Base-by-base conservation (phyloP, 1,139 yeast species). In the Nakaseomyces bracarensis region DNA sequence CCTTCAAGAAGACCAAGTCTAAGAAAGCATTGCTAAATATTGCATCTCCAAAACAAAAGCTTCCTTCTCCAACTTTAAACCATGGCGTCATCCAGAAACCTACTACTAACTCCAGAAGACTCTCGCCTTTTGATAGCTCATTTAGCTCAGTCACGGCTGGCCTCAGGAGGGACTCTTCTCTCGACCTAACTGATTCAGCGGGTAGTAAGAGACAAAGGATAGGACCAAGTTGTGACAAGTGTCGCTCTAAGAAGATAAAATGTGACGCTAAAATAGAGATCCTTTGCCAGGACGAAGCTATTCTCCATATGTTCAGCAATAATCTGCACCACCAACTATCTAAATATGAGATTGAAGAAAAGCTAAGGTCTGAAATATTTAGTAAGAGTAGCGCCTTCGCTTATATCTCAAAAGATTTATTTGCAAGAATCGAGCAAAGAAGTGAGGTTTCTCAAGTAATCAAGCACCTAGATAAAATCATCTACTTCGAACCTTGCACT, bases 201-300 rank as follows among this genome's bases (percentile, higher is more conserved):
- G 26, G 19, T 15, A 36, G 28, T 7, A 57, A 70, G 71, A 60
- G 82, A 50, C 89, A 82, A 60, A 65, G 91, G 47, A 67, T 75
- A 18, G 89, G 91, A 0, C 89, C 89, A 8, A 76, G 83, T 39
- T 82, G 91, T 61, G 89, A 82, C 58, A 66, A 74, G 35, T 82
- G 91, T 58, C 68, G 87, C 41, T 58, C 73, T n/a, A 70, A 85
- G 47, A 82, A 82, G 60, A 82, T 80, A 46, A 82, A 79, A 60
- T 82, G 91, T 62, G 79, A 81, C 55, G 85, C 89, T 2, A 79
- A 73, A 50, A 76, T 80, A 11, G 61, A 51, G 22, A 43, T 48
- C 21, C 40, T 54, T 15, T 40, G 44, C 6, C 38, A 40, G 7
- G 46, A 42, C 13, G 57, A 52, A 25, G 44, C 49, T 36, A 30